Conservation (phyloP, 129 eudicot genomes). For the Pseudognaphalium luteoalbum region DNA sequence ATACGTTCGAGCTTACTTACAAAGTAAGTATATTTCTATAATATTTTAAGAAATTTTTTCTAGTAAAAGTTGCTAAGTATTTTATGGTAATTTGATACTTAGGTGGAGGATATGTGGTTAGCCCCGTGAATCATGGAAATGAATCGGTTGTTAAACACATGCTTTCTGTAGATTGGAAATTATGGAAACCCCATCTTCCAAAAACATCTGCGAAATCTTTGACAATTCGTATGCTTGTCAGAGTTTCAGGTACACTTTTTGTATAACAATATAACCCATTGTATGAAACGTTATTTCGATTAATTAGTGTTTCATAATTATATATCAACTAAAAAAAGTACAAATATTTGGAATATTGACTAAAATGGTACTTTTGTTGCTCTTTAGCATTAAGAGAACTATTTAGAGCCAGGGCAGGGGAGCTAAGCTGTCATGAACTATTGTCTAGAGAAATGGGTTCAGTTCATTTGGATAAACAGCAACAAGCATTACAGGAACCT, state of each 20-base stretch:
- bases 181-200: slow-evolving; percentile 61
- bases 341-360: not conserved
- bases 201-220: slow-evolving; percentile 57
- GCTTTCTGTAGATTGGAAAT: slow-evolving; percentile 86
- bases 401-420: slow-evolving; percentile 66
- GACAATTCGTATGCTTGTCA: slow-evolving; percentile 69
- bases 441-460: slow-evolving; percentile 44
- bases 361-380: slow-evolving; percentile 1
- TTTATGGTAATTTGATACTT: slow-evolving; percentile 8
- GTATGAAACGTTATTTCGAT: no score
- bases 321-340: no score
- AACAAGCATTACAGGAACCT: slow-evolving; percentile 47
- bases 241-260: slow-evolving; percentile 57
- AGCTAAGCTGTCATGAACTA: slow-evolving; percentile 35
- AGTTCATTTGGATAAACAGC: slow-evolving; percentile 38
- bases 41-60: not conserved
- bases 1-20: slow-evolving; percentile 63
- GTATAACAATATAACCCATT: not conserved
- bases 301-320: no score
- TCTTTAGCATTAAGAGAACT: slow-evolving; percentile 71
- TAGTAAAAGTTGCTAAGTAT: not conserved
- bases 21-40: slow-evolving; percentile 61
- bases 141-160: slow-evolving; percentile 80
- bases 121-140: slow-evolving; percentile 65
- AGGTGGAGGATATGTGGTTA: slow-evolving; percentile 87